phyloP scores from a whole-genome alignment of 2,329 filamentous ascomycete species.

The Calonectria pseudoreteaudii region DNA sequence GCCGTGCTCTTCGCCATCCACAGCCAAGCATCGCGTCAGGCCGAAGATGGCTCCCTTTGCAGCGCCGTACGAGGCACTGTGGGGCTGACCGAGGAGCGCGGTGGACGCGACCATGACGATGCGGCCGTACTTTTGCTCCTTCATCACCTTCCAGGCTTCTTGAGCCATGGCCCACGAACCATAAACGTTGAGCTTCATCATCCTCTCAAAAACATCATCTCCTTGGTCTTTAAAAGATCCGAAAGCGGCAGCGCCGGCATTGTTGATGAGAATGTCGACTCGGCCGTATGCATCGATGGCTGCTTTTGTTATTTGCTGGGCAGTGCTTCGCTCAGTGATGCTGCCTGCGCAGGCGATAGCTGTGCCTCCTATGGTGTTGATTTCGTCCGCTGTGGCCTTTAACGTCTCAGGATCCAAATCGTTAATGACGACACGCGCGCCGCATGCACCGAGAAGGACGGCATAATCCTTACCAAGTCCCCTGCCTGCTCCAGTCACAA shows the following conservation, averaged over 20 bases:
- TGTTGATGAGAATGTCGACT: background rate
- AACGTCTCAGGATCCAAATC: background rate
- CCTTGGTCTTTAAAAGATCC: background rate
- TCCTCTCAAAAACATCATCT: background rate
- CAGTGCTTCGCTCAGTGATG: background rate
- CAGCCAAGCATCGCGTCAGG: background rate
- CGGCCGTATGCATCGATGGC: background rate
- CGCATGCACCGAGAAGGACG: background rate
- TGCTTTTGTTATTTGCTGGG: background rate
- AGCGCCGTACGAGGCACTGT: background rate
- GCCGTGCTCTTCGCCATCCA: background rate
- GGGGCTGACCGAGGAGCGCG: background rate
- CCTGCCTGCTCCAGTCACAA: background rate
- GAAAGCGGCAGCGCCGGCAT: background rate
- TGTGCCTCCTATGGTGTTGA: background rate
- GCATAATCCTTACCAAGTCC: background rate
- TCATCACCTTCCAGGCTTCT: background rate
- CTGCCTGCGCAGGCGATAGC: background rate
- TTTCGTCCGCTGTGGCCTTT: background rate
- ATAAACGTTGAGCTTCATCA: background rate
- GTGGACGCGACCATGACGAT: background rate
- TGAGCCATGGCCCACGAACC: background rate
- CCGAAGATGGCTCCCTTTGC: background rate
- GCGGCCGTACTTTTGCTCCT: background rate
- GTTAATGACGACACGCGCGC: background rate